A percentile compares a stretch with the other conserved stretches of the same genome.
Conservation (phyloP, 1,284 basidiomycete genomes). For the Microbotryum scabiosae region DNA sequence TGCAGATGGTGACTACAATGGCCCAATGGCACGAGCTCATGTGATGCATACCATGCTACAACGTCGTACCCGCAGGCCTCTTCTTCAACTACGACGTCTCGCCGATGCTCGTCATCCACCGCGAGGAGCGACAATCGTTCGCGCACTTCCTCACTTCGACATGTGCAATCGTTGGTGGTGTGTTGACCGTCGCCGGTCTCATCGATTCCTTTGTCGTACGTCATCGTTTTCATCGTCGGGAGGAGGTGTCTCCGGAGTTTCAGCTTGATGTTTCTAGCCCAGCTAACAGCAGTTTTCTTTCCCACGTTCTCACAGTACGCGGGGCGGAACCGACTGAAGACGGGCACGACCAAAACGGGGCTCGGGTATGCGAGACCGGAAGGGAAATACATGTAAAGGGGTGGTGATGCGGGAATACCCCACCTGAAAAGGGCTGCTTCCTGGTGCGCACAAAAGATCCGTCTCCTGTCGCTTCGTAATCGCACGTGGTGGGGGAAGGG, state of each 20-base stretch:
- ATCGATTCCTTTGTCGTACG: constrained; percentile 50
- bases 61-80: constrained; percentile 36
- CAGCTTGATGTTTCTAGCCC: too few relatives aligned
- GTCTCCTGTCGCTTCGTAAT: too few relatives aligned
- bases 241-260: not conserved
- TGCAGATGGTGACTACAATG: not conserved
- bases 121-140: constrained; percentile 85
- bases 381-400: constrained; percentile 3
- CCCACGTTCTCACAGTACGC: not conserved
- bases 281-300: not conserved
- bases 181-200: constrained; percentile 88
- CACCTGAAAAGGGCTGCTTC: too few relatives aligned
- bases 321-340: constrained; percentile 9
- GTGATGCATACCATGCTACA: constrained; percentile 59
- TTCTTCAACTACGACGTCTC: constrained; percentile 48
- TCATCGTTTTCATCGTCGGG: not conserved
- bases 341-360: constrained; percentile 19
- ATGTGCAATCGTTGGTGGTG: constrained; percentile 94
- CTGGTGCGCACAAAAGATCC: too few relatives aligned
- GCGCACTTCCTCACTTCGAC: constrained; percentile 98
- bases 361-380: constrained; percentile 18
- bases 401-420: too few relatives aligned
- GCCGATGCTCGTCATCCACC: constrained; percentile 85
- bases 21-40: constrained; percentile 32
- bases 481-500: too few relatives aligned